A percentile compares a stretch with the other conserved stretches of the same genome.
Evolutionary conservation across 1,284 basidiomycete genomes (phyloP).

Genomic region (Omphalotus olearius): DNA sequence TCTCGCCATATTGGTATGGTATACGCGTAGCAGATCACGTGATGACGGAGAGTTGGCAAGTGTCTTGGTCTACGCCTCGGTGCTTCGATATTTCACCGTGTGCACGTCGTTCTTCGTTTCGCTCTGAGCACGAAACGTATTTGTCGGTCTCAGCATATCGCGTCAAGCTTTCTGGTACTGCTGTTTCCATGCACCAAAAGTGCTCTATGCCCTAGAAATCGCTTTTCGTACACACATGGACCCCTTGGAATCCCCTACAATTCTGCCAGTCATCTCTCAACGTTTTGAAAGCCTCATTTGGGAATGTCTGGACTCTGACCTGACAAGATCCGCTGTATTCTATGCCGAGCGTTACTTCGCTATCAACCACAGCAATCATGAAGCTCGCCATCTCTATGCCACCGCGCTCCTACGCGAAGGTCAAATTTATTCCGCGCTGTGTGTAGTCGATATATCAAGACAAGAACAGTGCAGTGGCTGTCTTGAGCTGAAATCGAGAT

Average conservation of each 20-base stretch:
- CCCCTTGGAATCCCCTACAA: slow-evolving; percentile 3
- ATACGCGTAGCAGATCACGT: too few relatives aligned
- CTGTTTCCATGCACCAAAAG: neutral
- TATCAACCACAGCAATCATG: slow-evolving; percentile 65
- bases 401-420: slow-evolving; percentile 69
- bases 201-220: slow-evolving; percentile 7
- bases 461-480: slow-evolving; percentile 70
- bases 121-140: too few relatives aligned
- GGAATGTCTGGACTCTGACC: slow-evolving; percentile 74
- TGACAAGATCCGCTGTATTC: slow-evolving; percentile 73
- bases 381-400: slow-evolving; percentile 82
- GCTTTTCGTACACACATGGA: slow-evolving; percentile 8
- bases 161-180: too few relatives aligned
- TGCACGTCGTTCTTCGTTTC: too few relatives aligned
- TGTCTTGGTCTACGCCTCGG: too few relatives aligned
- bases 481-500: slow-evolving; percentile 75
- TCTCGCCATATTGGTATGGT: too few relatives aligned
- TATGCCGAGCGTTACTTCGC: slow-evolving; percentile 78
- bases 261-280: slow-evolving; percentile 44
- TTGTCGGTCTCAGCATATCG: too few relatives aligned
- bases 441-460: slow-evolving; percentile 58
- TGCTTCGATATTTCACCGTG: too few relatives aligned
- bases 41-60: too few relatives aligned
- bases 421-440: slow-evolving; percentile 75
- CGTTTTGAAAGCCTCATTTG: slow-evolving; percentile 69